Base-by-base conservation (phyloP, 768 basidiomycete species). In the Tricholoma sp. region DNA sequence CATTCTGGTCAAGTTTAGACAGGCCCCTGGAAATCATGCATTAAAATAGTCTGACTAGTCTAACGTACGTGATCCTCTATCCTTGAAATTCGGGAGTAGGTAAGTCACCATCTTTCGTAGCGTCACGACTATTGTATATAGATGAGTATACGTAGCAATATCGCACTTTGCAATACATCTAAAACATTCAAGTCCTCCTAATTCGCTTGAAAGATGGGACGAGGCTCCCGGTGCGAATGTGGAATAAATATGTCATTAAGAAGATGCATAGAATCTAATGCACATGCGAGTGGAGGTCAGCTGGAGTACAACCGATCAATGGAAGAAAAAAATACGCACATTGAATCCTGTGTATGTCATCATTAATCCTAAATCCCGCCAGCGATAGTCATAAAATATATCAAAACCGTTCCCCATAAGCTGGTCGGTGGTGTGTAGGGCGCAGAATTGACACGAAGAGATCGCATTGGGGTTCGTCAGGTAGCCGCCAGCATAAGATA, bases 341-440 rank as follows among this genome's bases (percentile, higher is more conserved):
- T 85, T 84, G 61, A 83, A 77, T 1, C 66, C 56, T 18, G 76
- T 74, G 62, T 72, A 81, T 0, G 64, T 81, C 56, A 74, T 70
- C 58, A 85, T 61, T 47, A 86, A 61, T 2, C 83, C 82, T 50
- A 82, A 68, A 66, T 85, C 72, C 32, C 82, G 69, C 82, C 83
- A 85, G 17, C 70, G 72, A 51, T 82, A 68, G 7, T 62, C 57
- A 58, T 86, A 89, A 54, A 70, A 70, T 28, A 87, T 83, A 57
- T 82, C 84, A 7, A 8, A 42, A 18, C 11, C 18, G 8, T 17
- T 18, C 10, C 2, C 41, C 41, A 42, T 15, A 74, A 81, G 89
- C 48, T 78, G 63, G 61, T 87, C 78, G 4, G 85, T 84, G 2
- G 73, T 78, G 6, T 72, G 60, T 28, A 75, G 73, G 1, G 81